Base-by-base conservation (phyloP, 1,284 basidiomycete species). In the Golubevia pallescens region DNA sequence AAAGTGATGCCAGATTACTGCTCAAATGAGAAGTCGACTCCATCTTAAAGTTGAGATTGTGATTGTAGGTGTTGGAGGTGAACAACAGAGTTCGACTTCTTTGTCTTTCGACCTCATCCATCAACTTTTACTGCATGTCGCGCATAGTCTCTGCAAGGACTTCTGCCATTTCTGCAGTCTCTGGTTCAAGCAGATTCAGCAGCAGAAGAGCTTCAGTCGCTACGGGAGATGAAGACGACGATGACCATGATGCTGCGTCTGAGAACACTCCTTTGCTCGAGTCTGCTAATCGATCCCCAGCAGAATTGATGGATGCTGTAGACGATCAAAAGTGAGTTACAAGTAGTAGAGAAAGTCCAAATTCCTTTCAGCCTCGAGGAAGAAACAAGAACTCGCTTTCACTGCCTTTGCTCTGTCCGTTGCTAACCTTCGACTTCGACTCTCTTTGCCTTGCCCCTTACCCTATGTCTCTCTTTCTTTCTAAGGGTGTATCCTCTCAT, bases 401-500 rank as follows among this genome's bases (percentile, higher is more conserved):
- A 4, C 34, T 38, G 10, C 10, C n/a, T n/a, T n/a, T n/a, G n/a
- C n/a, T n/a, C n/a, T n/a, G n/a, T n/a, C n/a, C n/a, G n/a, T n/a
- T n/a, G n/a, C n/a, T n/a, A n/a, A n/a, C n/a, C n/a, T n/a, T n/a
- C n/a, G n/a, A n/a, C n/a, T n/a, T n/a, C n/a, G n/a, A n/a, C n/a
- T n/a, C n/a, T n/a, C n/a, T n/a, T n/a, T n/a, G n/a, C n/a, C n/a
- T n/a, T n/a, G n/a, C n/a, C n/a, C n/a, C n/a, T n/a, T n/a, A n/a
- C n/a, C n/a, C n/a, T n/a, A n/a, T n/a, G n/a, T n/a, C n/a, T n/a
- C n/a, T n/a, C n/a, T 5, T 38, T 38, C 34, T 10, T 10, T 38
- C 5, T 38, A 4, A 38, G 34, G 34, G 73, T 78, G 7, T 80
- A 75, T 23, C 78, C 78, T 20, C 57, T 78, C 19, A 65, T 78